These are phyloP conservation scores for Kregervanrija delftensis DNA, from an alignment of 805 yeast species.

Conservation along the genomic window DNA sequence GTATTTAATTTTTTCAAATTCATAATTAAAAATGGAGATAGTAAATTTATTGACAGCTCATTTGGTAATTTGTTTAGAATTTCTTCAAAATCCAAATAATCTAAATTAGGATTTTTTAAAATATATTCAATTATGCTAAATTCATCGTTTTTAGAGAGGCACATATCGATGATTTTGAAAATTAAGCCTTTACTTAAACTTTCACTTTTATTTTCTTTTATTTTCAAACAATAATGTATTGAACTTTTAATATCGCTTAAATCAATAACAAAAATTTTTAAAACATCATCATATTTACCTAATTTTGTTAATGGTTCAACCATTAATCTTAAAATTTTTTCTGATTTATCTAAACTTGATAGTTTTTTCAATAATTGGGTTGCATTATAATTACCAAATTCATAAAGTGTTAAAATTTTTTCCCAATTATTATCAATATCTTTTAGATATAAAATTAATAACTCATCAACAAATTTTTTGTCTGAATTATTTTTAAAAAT, in stretches of 20 bases:
- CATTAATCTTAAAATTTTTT: conserved; percentile 33
- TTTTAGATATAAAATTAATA: conserved; percentile 39
- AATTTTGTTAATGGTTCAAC: conserved; percentile 53
- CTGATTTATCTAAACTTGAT: conserved; percentile 12
- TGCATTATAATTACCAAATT: conserved; percentile 32
- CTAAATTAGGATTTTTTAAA: conserved; percentile 16
- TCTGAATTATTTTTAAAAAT: conserved; percentile 33
- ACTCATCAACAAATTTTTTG: conserved; percentile 33
- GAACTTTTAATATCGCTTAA: conserved; percentile 54
- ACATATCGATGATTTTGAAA: conserved; percentile 41
- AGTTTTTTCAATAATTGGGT: conserved; percentile 23
- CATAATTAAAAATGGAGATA: conserved; percentile 39
- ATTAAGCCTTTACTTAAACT: conserved; percentile 25
- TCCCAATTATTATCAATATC: conserved; percentile 18
- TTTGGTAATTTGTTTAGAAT: conserved; percentile 49
- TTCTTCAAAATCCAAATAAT: conserved; percentile 20
- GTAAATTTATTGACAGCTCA: conserved; percentile 34
- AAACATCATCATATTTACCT: conserved; percentile 54
- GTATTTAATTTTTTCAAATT: conserved; percentile 37
- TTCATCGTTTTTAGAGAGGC: conserved; percentile 17
- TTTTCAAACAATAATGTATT: conserved; percentile 48
- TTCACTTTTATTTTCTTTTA: conserved; percentile 27
- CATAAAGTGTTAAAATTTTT: conserved; percentile 31
- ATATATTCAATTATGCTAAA: conserved; percentile 25
- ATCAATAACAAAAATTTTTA: conserved; percentile 54